A percentile compares a stretch with the other conserved stretches of the same genome.
Evolutionary conservation across 208 protist species (phyloP).

Genomic region (Balamuthia mandrillaris): DNA sequence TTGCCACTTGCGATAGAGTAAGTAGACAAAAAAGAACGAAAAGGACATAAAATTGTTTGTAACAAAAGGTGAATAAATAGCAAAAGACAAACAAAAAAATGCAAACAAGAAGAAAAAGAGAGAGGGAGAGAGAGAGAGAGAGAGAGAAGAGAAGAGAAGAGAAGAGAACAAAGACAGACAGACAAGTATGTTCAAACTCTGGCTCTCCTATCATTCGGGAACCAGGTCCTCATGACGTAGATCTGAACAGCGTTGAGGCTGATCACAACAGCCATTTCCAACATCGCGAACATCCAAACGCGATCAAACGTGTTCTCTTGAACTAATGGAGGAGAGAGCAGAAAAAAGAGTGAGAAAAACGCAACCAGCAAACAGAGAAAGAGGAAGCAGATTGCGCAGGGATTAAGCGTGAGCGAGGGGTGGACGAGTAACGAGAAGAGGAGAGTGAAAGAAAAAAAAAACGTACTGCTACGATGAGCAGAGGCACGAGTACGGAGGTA

Average conservation of each 20-base stretch:
- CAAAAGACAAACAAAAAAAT: no score
- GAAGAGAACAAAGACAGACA: no score
- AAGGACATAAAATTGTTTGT: no score
- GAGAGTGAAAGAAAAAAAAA: not conserved
- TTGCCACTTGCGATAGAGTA: no score
- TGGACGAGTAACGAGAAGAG: not conserved
- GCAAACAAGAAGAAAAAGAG: no score
- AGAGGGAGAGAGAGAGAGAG: no score
- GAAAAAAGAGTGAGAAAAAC: not conserved
- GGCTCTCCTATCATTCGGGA: no score
- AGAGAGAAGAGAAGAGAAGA: no score
- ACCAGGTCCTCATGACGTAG: slow-evolving; percentile 37
- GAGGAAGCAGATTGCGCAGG: not conserved
- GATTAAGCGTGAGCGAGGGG: not conserved
- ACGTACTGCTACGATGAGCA: not conserved
- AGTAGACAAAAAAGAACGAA: no score
- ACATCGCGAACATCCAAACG: slow-evolving; percentile 20
- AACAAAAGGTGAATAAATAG: no score
- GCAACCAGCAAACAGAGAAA: no score
- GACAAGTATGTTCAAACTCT: no score
- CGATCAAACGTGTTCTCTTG: slow-evolving; percentile 23
- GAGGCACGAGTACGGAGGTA: not conserved
- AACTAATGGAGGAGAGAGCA: not conserved
- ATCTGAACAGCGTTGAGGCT: slow-evolving; percentile 3
- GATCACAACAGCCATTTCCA: slow-evolving; percentile 4